Percentiles rank a stretch among this genome's conserved stretches.
phyloP scores from a whole-genome alignment of 2,329 filamentous ascomycete genomes.

The Cladorrhinum sp. region DNA sequence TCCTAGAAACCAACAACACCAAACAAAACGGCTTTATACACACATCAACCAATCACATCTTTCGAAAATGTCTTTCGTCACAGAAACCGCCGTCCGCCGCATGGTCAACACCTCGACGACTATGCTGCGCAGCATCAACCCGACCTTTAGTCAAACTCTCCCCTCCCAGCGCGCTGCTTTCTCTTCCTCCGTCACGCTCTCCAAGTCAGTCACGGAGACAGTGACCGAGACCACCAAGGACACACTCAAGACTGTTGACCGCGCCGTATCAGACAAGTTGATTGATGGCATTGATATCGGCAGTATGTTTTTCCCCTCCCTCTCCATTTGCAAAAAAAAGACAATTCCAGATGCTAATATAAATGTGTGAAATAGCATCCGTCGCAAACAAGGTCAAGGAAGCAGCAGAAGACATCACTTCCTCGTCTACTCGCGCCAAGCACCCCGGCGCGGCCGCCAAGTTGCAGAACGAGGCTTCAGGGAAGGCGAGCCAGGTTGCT shows the following conservation, averaged over 20 bases:
- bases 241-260: constrained; percentile 56
- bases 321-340: too few relatives aligned
- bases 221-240: constrained; percentile 58
- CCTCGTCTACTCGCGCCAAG: constrained; percentile 29
- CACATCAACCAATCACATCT: constrained; percentile 11
- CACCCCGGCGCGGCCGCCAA: constrained; percentile 41
- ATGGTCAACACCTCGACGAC: constrained; percentile 34
- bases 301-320: constrained; percentile 40
- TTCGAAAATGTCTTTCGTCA: constrained; percentile 51
- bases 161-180: constrained; percentile 45
- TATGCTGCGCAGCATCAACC: constrained; percentile 28
- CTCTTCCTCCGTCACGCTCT: constrained; percentile 43
- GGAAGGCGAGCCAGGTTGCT: constrained; percentile 34
- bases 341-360: too few relatives aligned
- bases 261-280: constrained; percentile 58
- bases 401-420: constrained; percentile 34
- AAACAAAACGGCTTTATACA: too few relatives aligned
- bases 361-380: constrained; percentile 34
- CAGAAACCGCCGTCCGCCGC: constrained; percentile 44
- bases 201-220: constrained; percentile 50
- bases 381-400: constrained; percentile 48
- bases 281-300: constrained; percentile 59
- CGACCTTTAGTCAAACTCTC: constrained; percentile 32
- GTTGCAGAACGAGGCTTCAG: constrained; percentile 33
- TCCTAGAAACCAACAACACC: too few relatives aligned